Evolutionary conservation across 2,329 filamentous ascomycete genomes (phyloP).

Genomic region (Talaromyces sp.): DNA sequence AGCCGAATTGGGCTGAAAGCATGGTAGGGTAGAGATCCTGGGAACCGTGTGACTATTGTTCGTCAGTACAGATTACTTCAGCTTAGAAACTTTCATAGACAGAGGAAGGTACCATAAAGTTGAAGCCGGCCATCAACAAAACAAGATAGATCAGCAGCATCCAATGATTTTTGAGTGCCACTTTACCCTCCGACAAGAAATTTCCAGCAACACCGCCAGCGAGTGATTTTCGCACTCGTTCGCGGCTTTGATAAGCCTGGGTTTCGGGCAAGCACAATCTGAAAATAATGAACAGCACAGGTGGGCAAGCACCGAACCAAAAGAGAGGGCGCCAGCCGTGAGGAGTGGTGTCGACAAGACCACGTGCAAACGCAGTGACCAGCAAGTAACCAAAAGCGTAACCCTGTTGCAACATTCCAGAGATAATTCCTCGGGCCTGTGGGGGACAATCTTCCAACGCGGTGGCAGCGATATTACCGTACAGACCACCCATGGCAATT

Average conservation of each 20-base stretch:
- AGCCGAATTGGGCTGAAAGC: conserved; percentile 54
- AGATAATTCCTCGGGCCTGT: conserved; percentile 55
- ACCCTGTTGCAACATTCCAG: conserved; percentile 59
- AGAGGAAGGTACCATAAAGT: conserved; percentile 62
- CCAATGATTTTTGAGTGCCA: conserved; percentile 77
- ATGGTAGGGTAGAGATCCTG: conserved; percentile 61
- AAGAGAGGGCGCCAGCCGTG: conserved; percentile 80
- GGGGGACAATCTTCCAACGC: conserved; percentile 58
- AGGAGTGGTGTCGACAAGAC: conserved; percentile 60
- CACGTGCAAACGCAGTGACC: conserved; percentile 50
- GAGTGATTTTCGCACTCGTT: conserved; percentile 56
- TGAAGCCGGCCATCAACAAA: conserved; percentile 83
- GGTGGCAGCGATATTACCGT: conserved; percentile 58
- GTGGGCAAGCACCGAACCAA: conserved; percentile 82
- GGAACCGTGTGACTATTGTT: conserved; percentile 59
- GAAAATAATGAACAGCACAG: conserved; percentile 73
- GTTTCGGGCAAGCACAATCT: conserved; percentile 77
- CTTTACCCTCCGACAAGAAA: conserved; percentile 71
- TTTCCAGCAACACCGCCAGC: conserved; percentile 56
- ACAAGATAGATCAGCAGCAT: conserved; percentile 73
- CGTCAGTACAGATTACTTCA: conserved; percentile 10
- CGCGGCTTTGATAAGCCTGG: conserved; percentile 61
- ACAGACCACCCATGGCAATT: conserved; percentile 60
- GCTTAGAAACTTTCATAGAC: background rate
- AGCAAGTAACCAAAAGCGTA: conserved; percentile 63